Percentiles rank a stretch among this genome's conserved stretches.
phyloP scores from a whole-genome alignment of 192 early-diverging fungal species.

The Coemansia sp. region DNA sequence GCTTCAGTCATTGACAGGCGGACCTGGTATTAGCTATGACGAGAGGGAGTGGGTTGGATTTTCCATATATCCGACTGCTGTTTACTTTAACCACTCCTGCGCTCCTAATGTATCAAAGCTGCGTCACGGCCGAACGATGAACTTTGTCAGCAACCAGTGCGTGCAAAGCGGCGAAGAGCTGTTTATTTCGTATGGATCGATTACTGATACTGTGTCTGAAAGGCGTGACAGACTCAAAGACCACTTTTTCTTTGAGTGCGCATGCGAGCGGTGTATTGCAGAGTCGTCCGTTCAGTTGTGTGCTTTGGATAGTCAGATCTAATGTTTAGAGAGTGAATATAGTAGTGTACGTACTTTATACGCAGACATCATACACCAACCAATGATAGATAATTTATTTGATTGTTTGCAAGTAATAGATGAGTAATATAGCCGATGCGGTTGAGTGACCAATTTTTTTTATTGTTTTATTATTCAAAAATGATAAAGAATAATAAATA shows the following conservation, averaged over 20 bases:
- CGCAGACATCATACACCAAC: neutral
- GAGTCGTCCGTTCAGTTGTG: constrained; percentile 28
- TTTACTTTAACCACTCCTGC: constrained; percentile 74
- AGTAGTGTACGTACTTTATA: neutral
- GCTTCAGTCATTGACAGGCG: neutral
- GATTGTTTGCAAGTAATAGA: too few species aligned
- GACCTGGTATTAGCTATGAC: neutral
- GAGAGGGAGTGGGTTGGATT: constrained; percentile 63
- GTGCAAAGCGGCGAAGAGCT: constrained; percentile 63
- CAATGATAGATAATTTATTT: too few species aligned
- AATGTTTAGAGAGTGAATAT: neutral
- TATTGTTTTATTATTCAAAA: too few species aligned
- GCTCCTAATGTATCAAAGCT: constrained; percentile 61
- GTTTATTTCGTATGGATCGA: constrained; percentile 43
- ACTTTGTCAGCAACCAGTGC: constrained; percentile 50
- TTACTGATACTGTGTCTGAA: constrained; percentile 43
- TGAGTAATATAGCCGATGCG: too few species aligned
- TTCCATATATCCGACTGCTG: constrained; percentile 65
- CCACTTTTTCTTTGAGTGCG: constrained; percentile 67
- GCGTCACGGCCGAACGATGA: constrained; percentile 53
- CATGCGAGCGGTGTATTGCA: constrained; percentile 59
- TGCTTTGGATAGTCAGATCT: neutral
- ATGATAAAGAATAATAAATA: too few species aligned
- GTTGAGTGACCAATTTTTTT: too few species aligned
- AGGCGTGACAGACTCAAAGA: constrained; percentile 56